A percentile compares a stretch with the other conserved stretches of the same genome.
These are phyloP conservation scores for Saccharomycopsis amapae DNA, from an alignment of 805 yeast genomes.

Conservation along the genomic window DNA sequence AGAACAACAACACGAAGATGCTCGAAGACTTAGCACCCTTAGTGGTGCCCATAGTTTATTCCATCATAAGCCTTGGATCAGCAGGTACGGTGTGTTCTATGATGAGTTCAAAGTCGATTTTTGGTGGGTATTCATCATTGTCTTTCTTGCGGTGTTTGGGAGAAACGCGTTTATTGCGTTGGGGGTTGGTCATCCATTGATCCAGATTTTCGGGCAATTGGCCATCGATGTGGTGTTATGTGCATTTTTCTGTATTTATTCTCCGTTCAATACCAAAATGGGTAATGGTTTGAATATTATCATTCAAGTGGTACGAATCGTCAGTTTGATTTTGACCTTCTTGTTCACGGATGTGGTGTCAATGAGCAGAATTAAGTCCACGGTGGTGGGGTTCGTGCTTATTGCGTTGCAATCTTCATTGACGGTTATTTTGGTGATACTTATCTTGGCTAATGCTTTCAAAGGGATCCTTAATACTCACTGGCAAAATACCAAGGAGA, in stretches of 20 bases:
- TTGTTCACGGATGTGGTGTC: constrained; percentile 28
- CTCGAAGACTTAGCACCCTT: constrained; percentile 1
- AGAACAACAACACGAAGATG: no score
- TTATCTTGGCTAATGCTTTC: constrained; percentile 23
- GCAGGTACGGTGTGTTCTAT: constrained; percentile 29
- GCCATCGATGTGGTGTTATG: constrained; percentile 26
- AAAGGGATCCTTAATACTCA: constrained; percentile 15
- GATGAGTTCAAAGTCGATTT: constrained; percentile 27
- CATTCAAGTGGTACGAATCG: constrained; percentile 26
- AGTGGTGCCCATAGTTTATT: constrained; percentile 22
- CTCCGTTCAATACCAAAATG: constrained; percentile 28
- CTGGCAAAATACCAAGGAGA: constrained; percentile 9
- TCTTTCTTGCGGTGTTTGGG: constrained; percentile 24
- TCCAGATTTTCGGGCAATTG: constrained; percentile 29
- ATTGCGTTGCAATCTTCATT: constrained; percentile 27
- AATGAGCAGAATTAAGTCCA: constrained; percentile 24
- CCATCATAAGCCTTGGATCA: constrained; percentile 27
- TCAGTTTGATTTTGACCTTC: constrained; percentile 26
- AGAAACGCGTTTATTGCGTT: constrained; percentile 29
- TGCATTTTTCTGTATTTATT: constrained; percentile 20
- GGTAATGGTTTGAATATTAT: constrained; percentile 27
- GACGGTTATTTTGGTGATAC: constrained; percentile 24
- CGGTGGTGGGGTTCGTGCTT: constrained; percentile 28
- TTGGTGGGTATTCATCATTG: constrained; percentile 30
- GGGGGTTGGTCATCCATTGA: constrained; percentile 28